Percentiles rank a stretch among this genome's conserved stretches.
These are phyloP conservation scores for Geranium incanum DNA, from an alignment of 441 rosid species.

Conservation along the genomic window DNA sequence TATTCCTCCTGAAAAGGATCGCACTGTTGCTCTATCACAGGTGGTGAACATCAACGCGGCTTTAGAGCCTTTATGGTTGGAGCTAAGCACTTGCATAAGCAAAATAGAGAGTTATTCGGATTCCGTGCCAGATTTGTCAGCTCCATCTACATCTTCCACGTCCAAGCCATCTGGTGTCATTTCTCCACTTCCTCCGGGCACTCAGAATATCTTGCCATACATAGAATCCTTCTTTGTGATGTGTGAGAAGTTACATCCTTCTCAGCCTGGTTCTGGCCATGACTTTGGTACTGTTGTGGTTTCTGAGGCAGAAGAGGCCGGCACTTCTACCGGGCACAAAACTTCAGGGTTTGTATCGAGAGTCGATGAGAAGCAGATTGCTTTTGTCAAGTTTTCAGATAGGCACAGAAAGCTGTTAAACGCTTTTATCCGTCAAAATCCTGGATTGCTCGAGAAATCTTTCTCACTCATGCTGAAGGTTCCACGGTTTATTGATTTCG, in stretches of 20 bases:
- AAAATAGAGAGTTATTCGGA: slow-evolving; percentile 78
- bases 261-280: slow-evolving; percentile 46
- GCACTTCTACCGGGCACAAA: slow-evolving; percentile 34
- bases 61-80: slow-evolving; percentile 90
- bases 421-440: slow-evolving; percentile 88
- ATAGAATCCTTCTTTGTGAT: slow-evolving; percentile 95
- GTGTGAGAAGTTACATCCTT: slow-evolving; percentile 82
- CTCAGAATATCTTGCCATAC: slow-evolving; percentile 85
- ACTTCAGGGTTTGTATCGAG: slow-evolving; percentile 45
- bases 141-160: slow-evolving; percentile 56
- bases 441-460: slow-evolving; percentile 79
- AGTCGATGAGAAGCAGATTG: slow-evolving; percentile 56
- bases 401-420: slow-evolving; percentile 88
- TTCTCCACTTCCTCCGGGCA: slow-evolving; percentile 80
- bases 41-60: slow-evolving; percentile 59
- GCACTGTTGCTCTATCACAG: slow-evolving; percentile 53
- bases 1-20: slow-evolving; percentile 46
- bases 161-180: slow-evolving; percentile 50
- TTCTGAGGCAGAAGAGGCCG: slow-evolving; percentile 76
- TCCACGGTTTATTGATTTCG: slow-evolving; percentile 92
- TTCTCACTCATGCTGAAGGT: slow-evolving; percentile 91
- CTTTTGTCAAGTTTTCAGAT: slow-evolving; percentile 85
- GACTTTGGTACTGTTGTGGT: slow-evolving; percentile 63
- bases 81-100: slow-evolving; percentile 81
- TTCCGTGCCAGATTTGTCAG: slow-evolving; percentile 45